Conservation (phyloP, 768 basidiomycete genomes). For the Mycena rosella region DNA sequence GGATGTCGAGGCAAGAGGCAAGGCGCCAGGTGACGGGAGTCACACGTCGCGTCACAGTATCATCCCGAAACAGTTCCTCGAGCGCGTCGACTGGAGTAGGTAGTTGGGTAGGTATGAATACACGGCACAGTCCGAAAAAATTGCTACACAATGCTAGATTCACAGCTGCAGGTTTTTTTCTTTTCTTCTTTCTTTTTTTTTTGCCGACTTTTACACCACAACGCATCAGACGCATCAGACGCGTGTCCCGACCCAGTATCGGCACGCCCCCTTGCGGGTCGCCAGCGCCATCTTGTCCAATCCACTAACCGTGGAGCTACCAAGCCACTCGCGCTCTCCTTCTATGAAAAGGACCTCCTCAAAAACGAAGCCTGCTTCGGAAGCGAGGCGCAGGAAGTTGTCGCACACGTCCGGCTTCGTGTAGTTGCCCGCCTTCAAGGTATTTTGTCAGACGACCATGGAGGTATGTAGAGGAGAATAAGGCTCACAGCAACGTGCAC, state of each 20-base stretch:
- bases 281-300: constrained; percentile 62
- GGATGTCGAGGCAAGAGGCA: no score
- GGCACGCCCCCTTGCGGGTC: constrained; percentile 68
- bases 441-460: not conserved
- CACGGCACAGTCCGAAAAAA: no score
- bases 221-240: no score
- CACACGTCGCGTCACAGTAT: no score
- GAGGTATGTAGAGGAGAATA: not conserved
- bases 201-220: no score
- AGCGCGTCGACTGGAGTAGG: no score
- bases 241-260: constrained; percentile 80
- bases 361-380: constrained; percentile 57
- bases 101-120: no score
- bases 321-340: constrained; percentile 60
- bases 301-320: constrained; percentile 58
- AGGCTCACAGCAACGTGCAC: constrained; percentile 67
- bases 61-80: no score
- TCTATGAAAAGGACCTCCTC: constrained; percentile 54
- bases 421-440: constrained; percentile 66
- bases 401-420: constrained; percentile 66
- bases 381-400: constrained; percentile 60
- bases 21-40: no score
- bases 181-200: no score
- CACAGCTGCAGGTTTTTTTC: no score
- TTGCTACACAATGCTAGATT: no score